Conservation (phyloP, 2,329 filamentous ascomycete species). For the Neopestalotiopsis rosae region DNA sequence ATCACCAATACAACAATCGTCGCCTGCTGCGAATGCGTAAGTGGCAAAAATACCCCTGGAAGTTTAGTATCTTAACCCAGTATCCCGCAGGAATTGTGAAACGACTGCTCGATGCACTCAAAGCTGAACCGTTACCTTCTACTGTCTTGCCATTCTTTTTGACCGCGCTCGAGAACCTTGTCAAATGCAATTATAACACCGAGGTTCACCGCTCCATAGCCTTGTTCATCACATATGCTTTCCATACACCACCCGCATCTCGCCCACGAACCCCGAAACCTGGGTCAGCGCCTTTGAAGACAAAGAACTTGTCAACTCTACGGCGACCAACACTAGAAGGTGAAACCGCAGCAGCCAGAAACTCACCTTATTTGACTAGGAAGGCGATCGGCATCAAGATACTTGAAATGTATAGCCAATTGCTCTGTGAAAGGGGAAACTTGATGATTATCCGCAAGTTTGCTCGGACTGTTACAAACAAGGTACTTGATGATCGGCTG, state of each 20-base stretch:
- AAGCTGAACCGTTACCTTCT: constrained; percentile 77
- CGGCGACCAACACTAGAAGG: constrained; percentile 45
- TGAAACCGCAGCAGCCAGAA: constrained; percentile 35
- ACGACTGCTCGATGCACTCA: constrained; percentile 86
- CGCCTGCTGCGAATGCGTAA: constrained; percentile 88
- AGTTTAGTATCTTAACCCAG: constrained; percentile 15
- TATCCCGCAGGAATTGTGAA: constrained; percentile 77
- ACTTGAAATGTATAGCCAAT: constrained; percentile 75
- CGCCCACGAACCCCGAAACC: constrained; percentile 58
- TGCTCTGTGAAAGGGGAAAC: constrained; percentile 78
- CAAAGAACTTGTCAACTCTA: constrained; percentile 46
- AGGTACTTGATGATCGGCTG: constrained; percentile 59
- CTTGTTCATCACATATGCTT: constrained; percentile 89
- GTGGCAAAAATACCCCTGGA: constrained; percentile 36
- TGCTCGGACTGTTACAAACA: constrained; percentile 92
- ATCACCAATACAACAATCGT: constrained; percentile 89
- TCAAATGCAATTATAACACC: constrained; percentile 80
- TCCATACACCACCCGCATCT: constrained; percentile 65
- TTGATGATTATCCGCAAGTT: constrained; percentile 80
- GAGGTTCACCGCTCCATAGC: constrained; percentile 87
- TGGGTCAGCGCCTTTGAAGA: constrained; percentile 42
- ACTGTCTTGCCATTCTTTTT: constrained; percentile 80
- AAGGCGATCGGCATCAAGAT: constrained; percentile 77
- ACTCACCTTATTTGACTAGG: constrained; percentile 57
- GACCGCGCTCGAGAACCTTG: constrained; percentile 76